phyloP scores from a whole-genome alignment of 2,329 filamentous ascomycete species.

The Camillea tinctor region DNA sequence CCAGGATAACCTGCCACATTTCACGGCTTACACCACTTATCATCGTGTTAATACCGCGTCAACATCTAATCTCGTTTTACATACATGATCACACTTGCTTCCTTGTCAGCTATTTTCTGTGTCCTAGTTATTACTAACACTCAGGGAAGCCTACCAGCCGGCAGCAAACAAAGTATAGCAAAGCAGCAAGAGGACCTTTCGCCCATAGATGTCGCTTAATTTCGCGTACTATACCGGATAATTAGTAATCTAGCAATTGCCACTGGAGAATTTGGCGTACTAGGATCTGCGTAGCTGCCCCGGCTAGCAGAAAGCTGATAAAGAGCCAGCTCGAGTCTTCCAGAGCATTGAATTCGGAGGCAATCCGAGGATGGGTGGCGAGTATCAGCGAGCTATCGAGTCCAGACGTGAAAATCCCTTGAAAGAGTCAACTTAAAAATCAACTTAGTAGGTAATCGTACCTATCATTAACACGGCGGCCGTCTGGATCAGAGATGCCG shows the following conservation, averaged over 20 bases:
- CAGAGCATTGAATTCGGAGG: slow-evolving; percentile 58
- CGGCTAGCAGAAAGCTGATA: slow-evolving; percentile 50
- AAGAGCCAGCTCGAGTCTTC: slow-evolving; percentile 58
- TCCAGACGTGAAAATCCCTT: slow-evolving; percentile 61
- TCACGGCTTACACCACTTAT: slow-evolving; percentile 43
- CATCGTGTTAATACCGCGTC: background rate
- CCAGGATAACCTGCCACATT: slow-evolving; percentile 49
- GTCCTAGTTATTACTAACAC: no score
- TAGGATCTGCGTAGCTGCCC: slow-evolving; percentile 51
- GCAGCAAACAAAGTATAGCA: slow-evolving; percentile 51
- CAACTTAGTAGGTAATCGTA: no score
- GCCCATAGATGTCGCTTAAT: slow-evolving; percentile 57
- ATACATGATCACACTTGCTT: slow-evolving; percentile 17
- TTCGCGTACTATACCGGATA: slow-evolving; percentile 46
- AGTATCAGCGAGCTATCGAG: slow-evolving; percentile 64
- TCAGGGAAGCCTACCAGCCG: slow-evolving; percentile 43
- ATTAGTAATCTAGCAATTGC: background rate
- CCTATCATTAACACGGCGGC: slow-evolving; percentile 3
- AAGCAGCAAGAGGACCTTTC: slow-evolving; percentile 49
- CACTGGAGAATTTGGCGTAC: slow-evolving; percentile 36
- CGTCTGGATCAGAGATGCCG: background rate
- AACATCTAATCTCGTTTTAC: background rate
- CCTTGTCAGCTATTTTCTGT: no score
- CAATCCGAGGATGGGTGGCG: slow-evolving; percentile 62
- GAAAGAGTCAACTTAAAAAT: no score